Conservation (phyloP, 306 rosid species). For the Quercus rubra region DNA sequence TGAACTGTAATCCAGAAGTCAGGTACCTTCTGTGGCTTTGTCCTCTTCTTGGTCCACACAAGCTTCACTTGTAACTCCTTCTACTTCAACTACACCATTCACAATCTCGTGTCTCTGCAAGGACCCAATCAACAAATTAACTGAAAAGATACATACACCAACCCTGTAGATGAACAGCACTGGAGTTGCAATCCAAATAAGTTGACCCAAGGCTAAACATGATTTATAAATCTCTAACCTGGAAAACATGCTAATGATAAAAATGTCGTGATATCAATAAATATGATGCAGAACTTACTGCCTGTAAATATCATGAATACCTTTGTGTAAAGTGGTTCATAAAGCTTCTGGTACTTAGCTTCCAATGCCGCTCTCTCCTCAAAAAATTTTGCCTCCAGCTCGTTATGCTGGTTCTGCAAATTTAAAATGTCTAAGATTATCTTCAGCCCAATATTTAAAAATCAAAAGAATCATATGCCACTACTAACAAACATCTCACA, state of each 20-base stretch:
- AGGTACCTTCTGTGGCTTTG: constrained; percentile 30
- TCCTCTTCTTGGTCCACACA: constrained; percentile 13
- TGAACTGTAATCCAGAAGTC: constrained; percentile 4
- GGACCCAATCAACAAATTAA: constrained; percentile 12
- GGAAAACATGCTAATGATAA: constrained; percentile 3
- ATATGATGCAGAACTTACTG: neutral
- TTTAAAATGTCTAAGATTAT: neutral
- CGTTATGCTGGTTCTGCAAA: constrained; percentile 37
- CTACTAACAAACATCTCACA: neutral
- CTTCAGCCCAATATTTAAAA: constrained; percentile 5
- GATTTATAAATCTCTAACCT: constrained; percentile 3
- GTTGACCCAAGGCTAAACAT: neutral
- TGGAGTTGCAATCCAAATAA: neutral
- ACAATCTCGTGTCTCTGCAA: constrained; percentile 53
- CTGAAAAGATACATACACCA: neutral
- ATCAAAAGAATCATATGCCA: neutral
- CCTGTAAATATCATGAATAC: constrained; percentile 24
- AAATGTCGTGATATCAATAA: neutral
- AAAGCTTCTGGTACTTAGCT: constrained; percentile 47
- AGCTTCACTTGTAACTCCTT: constrained; percentile 32
- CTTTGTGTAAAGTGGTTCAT: constrained; percentile 43
- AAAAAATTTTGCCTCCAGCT: constrained; percentile 37
- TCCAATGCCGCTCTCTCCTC: constrained; percentile 47
- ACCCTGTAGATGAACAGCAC: constrained; percentile 11
- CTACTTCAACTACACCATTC: constrained; percentile 43